Evolutionary conservation across 306 rosid species (phyloP).

Genomic region (Neltuma alba): DNA sequence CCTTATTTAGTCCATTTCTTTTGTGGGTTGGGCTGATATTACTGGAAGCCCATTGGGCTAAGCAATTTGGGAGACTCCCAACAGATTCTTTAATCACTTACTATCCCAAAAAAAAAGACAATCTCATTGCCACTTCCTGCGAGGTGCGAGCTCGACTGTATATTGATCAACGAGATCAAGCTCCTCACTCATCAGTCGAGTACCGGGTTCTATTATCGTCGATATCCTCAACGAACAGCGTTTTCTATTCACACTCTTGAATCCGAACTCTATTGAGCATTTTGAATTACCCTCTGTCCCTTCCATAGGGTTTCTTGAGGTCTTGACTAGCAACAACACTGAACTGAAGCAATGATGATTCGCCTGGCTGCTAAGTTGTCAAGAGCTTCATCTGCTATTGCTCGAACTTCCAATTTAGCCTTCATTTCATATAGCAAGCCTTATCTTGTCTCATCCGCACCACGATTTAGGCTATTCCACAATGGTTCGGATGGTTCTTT

Average conservation of each 20-base stretch:
- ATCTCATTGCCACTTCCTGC: neutral
- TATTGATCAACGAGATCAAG: neutral
- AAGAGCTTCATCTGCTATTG: slow-evolving; percentile 34
- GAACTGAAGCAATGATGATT: slow-evolving; percentile 54
- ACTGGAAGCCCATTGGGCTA: neutral
- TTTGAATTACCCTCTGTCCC: neutral
- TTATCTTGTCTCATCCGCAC: slow-evolving; percentile 18
- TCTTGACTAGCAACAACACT: neutral
- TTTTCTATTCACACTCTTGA: neutral
- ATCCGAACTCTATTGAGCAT: neutral
- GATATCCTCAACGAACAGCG: neutral
- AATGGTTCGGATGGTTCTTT: slow-evolving; percentile 47
- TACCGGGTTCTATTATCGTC: neutral
- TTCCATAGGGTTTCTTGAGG: neutral
- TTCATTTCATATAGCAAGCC: slow-evolving; percentile 17
- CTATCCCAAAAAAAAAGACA: neutral
- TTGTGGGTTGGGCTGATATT: neutral
- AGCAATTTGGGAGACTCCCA: neutral
- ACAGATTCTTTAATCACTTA: neutral
- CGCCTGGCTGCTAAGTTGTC: slow-evolving; percentile 50
- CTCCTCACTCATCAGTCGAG: neutral
- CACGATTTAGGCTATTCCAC: slow-evolving; percentile 51
- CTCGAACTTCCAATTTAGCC: slow-evolving; percentile 42
- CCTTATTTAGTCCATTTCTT: neutral
- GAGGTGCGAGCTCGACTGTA: neutral